A percentile compares a stretch with the other conserved stretches of the same genome.
phyloP scores from a whole-genome alignment of 768 basidiomycete species.

The Phaffia tasmanica region DNA sequence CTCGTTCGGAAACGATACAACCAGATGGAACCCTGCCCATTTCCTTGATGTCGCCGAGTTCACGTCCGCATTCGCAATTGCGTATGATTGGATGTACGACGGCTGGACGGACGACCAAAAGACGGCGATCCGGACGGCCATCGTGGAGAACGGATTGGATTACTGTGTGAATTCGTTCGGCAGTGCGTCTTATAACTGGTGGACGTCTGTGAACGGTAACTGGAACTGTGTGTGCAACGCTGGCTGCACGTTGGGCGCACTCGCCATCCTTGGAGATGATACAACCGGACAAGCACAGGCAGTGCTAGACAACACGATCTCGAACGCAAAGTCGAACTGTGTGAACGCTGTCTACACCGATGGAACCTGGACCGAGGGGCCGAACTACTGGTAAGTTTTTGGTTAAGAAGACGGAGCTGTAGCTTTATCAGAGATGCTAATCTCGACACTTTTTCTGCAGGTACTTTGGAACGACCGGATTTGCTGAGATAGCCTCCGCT shows the following conservation, averaged over 20 bases:
- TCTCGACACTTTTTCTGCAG: conserved; percentile 30
- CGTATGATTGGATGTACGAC: conserved; percentile 93
- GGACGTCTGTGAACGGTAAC: conserved; percentile 63
- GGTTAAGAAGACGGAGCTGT: neutral
- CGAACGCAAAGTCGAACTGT: conserved; percentile 70
- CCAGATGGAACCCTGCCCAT: conserved; percentile 69
- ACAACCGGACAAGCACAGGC: conserved; percentile 61
- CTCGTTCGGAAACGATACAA: conserved; percentile 53
- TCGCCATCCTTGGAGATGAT: conserved; percentile 67
- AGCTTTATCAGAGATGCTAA: neutral
- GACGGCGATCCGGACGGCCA: conserved; percentile 52
- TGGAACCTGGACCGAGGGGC: conserved; percentile 86
- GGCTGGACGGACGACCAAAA: conserved; percentile 66
- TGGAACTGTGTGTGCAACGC: conserved; percentile 81
- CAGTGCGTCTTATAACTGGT: conserved; percentile 54
- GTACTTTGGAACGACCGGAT: conserved; percentile 75
- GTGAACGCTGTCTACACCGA: conserved; percentile 42
- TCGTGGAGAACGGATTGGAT: conserved; percentile 66
- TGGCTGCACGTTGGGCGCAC: conserved; percentile 74
- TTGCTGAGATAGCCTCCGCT: conserved; percentile 76
- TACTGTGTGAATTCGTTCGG: conserved; percentile 45
- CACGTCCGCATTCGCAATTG: conserved; percentile 75
- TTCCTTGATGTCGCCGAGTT: conserved; percentile 80
- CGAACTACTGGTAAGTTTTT: conserved; percentile 70
- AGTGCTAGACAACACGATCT: conserved; percentile 56